Base-by-base conservation (phyloP, 352 stramenopile species). In the Phytophthora cajani region DNA sequence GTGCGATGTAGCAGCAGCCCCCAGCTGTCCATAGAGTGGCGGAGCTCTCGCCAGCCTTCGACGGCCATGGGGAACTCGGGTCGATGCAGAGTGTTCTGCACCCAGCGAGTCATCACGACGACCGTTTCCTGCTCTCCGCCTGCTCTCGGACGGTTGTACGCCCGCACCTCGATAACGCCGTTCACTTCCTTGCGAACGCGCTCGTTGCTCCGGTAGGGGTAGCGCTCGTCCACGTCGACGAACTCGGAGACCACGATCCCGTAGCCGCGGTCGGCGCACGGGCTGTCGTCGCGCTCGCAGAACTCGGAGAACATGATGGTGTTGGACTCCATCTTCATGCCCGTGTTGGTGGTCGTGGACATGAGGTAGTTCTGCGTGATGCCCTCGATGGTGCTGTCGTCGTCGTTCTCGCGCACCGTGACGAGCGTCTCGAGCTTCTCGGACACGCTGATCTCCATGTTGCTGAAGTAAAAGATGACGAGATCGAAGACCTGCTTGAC, bases 391-490 rank as follows among this genome's bases (percentile, higher is more conserved):
- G 14, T 72, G 42, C 42, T 59, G 17, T 75, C 57, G n/a, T 70
- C 57, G 50, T 85, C 80, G 50, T 88, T 75, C 27, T 90, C 81
- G 5, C 84, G 80, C 36, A 82, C 70, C 0, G 80, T 89, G 47
- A 91, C 71, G 36, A 82, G 56, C n/a, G 46, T 67, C 2, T 79
- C 81, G 1, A 84, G 58, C 40, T 76, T 73, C 47, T 90, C 82
- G 5, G 81, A 88, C 57, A 89, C 79, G 50, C 58, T 79, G 55
- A 89, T 84, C 72, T 91, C 84, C 33, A 88, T 76, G 63, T 88
- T 88, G 51, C 68, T 62, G 21, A 85, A 73, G 73, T 85, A 90
- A 61, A 75, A 85, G 32, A 74, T 56, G 38, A 87, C 74, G 17
- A 85, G 70, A 23, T 90, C 81, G 53, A 85, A 87, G 9, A 90